Evolutionary conservation across 192 early-diverging fungal genomes (phyloP).

Genomic region (Endogone sp.): DNA sequence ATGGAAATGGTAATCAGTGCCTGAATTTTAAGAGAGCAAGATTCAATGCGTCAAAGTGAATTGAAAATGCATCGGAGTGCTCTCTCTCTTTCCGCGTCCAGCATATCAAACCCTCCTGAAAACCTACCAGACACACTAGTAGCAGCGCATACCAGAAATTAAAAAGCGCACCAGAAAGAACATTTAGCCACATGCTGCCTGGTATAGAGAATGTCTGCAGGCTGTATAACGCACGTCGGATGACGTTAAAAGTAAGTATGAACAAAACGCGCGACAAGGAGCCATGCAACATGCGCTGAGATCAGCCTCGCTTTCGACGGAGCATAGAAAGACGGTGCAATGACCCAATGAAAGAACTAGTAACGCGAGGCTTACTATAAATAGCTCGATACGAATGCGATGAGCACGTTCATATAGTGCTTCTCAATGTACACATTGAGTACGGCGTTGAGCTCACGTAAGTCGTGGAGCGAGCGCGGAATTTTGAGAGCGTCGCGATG

Average conservation of each 20-base stretch:
- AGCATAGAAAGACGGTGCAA: no score
- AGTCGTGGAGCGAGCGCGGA: slow-evolving; percentile 46
- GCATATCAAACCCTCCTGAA: no score
- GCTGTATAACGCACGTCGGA: slow-evolving; percentile 23
- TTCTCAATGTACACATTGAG: slow-evolving; percentile 44
- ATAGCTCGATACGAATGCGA: slow-evolving; percentile 41
- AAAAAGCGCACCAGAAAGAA: slow-evolving; percentile 53
- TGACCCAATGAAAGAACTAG: neutral
- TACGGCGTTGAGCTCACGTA: slow-evolving; percentile 41
- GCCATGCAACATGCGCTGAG: no score
- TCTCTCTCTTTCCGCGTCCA: no score
- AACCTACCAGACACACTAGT: slow-evolving; percentile 42
- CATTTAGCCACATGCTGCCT: slow-evolving; percentile 60
- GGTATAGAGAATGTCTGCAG: slow-evolving; percentile 59
- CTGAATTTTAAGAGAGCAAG: neutral
- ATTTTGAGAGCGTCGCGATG: slow-evolving; percentile 41
- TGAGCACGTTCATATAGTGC: slow-evolving; percentile 45
- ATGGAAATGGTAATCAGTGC: neutral
- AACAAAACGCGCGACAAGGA: slow-evolving; percentile 6
- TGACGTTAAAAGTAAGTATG: no score
- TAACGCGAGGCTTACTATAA: slow-evolving; percentile 53
- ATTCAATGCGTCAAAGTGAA: neutral
- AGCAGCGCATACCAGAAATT: slow-evolving; percentile 45
- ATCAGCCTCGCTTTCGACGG: no score
- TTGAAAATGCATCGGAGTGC: no score